Conservation (phyloP, 306 rosid species). For the Dalbergia cochinchinensis region DNA sequence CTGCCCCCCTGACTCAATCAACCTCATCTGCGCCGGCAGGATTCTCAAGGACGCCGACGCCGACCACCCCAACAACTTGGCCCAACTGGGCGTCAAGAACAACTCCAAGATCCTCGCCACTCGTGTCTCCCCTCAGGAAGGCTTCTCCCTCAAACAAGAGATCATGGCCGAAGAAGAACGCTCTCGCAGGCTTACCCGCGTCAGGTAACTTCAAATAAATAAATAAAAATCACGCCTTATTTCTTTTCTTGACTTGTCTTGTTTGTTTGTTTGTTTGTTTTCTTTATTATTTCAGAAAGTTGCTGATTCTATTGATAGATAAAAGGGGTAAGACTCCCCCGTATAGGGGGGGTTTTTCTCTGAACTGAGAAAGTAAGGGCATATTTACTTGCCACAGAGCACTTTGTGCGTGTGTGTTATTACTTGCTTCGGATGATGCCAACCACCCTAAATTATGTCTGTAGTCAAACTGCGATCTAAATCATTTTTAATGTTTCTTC, state of each 20-base stretch:
- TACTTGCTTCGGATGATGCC: no score
- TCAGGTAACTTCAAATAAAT: conserved; percentile 50
- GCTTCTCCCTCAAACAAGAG: conserved; percentile 54
- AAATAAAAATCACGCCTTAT: neutral
- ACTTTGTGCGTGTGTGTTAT: no score
- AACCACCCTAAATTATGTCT: no score
- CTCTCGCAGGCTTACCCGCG: conserved; percentile 65
- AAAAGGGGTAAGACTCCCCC: neutral
- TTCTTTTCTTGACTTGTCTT: neutral
- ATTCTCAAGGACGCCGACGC: conserved; percentile 65
- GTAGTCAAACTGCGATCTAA: no score
- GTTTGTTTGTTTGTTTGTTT: neutral
- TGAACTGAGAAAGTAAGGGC: no score
- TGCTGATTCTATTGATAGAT: neutral
- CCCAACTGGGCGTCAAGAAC: conserved; percentile 69
- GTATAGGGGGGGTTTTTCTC: neutral
- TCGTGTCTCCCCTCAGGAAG: conserved; percentile 60
- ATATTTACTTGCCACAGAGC: no score
- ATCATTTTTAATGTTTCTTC: no score
- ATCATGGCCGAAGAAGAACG: conserved; percentile 87
- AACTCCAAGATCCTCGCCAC: conserved; percentile 79
- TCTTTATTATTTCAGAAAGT: neutral
- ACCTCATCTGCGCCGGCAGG: conserved; percentile 78
- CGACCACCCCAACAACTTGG: conserved; percentile 55
- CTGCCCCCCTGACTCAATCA: conserved; percentile 66